These are phyloP conservation scores for Wickerhamia fluorescens DNA, from an alignment of 805 yeast species.

Conservation along the genomic window DNA sequence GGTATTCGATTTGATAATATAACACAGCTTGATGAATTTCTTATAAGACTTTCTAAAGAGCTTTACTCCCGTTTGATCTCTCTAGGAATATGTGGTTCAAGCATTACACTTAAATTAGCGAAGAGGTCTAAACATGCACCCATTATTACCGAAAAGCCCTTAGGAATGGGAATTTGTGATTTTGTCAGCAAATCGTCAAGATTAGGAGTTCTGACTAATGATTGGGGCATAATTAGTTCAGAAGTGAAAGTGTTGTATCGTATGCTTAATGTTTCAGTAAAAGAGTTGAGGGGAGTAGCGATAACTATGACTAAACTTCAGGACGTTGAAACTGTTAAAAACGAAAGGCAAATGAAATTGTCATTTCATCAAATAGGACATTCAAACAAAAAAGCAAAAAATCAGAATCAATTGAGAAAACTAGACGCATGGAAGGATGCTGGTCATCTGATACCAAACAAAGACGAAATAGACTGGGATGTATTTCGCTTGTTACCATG, in stretches of 20 bases:
- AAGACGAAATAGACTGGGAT: conserved; percentile 53
- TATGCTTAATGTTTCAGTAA: conserved; percentile 50
- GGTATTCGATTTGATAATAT: conserved; percentile 70
- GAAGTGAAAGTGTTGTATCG: conserved; percentile 54
- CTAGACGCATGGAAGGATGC: conserved; percentile 4
- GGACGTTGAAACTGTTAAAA: conserved; percentile 15
- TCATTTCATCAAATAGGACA: conserved; percentile 7
- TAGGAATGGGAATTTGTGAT: conserved; percentile 84
- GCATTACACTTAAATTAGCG: conserved; percentile 60
- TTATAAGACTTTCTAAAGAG: conserved; percentile 53
- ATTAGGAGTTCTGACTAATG: conserved; percentile 57
- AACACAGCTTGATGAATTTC: conserved; percentile 58
- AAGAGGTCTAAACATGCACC: conserved; percentile 63
- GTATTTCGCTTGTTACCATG: conserved; percentile 61
- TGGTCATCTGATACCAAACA: background rate
- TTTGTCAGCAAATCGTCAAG: conserved; percentile 49
- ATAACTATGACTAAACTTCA: conserved; percentile 57
- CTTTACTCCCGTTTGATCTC: conserved; percentile 45
- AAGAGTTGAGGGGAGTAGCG: conserved; percentile 74
- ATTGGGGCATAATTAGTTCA: conserved; percentile 51
- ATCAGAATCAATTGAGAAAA: conserved; percentile 7
- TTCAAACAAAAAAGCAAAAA: background rate
- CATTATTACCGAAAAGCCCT: conserved; percentile 61
- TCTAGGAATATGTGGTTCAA: conserved; percentile 44
- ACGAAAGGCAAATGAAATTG: conserved; percentile 18